Base-by-base conservation (phyloP, 495 filamentous ascomycete genomes). In the Aspergillus taichungensis region DNA sequence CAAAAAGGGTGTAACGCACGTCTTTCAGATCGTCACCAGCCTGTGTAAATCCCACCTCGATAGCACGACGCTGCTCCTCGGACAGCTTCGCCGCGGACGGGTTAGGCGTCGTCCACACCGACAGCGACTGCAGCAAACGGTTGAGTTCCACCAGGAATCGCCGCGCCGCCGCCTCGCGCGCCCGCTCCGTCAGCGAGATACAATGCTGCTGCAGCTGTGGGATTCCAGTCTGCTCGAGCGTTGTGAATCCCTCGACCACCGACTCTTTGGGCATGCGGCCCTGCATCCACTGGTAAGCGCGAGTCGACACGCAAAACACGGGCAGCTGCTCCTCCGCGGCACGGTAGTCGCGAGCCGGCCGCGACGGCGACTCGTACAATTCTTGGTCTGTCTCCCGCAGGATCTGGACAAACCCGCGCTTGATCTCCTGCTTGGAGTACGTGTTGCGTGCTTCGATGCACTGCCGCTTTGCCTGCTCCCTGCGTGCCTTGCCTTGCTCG, bases 301-400 rank as follows among this genome's bases (percentile, higher is more conserved):
- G 59, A 36, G 68, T 72, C 11, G 73, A 77, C 8, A 82, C 76
- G 46, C 80, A 83, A 51, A 84, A 85, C 3, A 84, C 79, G 0
- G 73, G 71, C 4, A 85, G 61, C 0, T 60, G 57, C 1, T 49
- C 55, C 0, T 76, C 77, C 5, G 83, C 54, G 37, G 76, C 56
- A 1, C 69, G 58, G 45, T 85, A 84, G 47, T 83, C 76, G n/a
- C 77, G 59, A 29, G 55, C 34, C 18, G 6, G 10, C 11, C 1
- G 12, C 69, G 71, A 42, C 75, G 64, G 44, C 71, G 73, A 30
- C 65, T 69, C 18, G 57, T 64, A 29, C 63, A 66, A 55, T 40
- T 77, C 74, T 37, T 71, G 55, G 50, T 79, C 76, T 11, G 79
- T 60, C 49, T 76, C 71, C 49, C 55, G 63, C n/a, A 83, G 66